Evolutionary conservation across 139 green algal genomes (phyloP), one percentile per base, ranked within the genome.

Genomic region (Picochlorum costavermella): DNA sequence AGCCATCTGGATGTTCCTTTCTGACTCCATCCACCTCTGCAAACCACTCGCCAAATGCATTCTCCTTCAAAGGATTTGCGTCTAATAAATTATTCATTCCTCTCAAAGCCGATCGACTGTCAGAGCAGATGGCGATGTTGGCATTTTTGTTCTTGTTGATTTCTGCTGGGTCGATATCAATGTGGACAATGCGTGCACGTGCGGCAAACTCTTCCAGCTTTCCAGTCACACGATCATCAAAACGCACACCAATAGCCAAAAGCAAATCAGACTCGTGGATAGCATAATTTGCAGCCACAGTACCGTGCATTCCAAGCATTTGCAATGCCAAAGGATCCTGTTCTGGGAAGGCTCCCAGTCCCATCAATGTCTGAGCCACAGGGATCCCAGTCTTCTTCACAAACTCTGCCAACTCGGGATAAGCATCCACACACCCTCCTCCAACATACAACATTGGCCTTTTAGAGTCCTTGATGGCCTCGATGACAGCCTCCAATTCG

Each of bases 231-330:
- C 94, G 92, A 78, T 99, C 94, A 61, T 99, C 94, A 75, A 99
- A 99, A n/a, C 94, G 84, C 64, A 97, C 94, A 33, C 94, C 94
- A 56, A 99, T 81, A 8, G 94, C 94, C 6, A 97, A 75, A 66
- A 97, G 82, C 71, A 98, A 80, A 75, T 98, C 92, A 1, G 85
- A 77, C 50, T 92, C 75, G 68, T 99, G 88, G 9, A 99, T 83
- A 2, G 92, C 88, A 68, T 92, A 97, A 83, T 98, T 99, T 43
- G 91, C 92, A 53, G 83, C 87, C 50, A 98, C 89, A 2, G 94
- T 97, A 71, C 93, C 92, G 73, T 99, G 94, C 93, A 98, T 98
- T 70, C 92, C 94, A 45, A 98, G 85, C 94, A 99, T 99, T 71
- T 91, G 78, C 33, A 96, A 76, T 25, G 80, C 72, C 49, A 89